Base-by-base conservation (phyloP, 306 rosid genomes). In the Prunus mume region DNA sequence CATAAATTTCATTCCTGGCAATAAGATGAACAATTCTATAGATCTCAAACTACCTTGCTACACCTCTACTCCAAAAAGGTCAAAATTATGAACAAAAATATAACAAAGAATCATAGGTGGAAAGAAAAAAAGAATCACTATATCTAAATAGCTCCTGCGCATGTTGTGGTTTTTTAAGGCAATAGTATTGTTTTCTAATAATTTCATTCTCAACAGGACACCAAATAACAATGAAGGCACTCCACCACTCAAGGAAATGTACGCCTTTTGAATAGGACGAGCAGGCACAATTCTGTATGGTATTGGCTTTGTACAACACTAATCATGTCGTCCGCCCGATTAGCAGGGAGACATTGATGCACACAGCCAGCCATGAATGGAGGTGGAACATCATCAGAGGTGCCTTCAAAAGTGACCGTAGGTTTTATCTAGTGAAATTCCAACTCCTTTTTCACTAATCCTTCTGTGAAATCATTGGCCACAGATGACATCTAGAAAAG, bases 1-100 rank as follows among this genome's bases (percentile, higher is more conserved):
- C 47, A 27, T 63, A 17, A 47, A 52, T 9, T 18, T 9, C 38
- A 15, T 67, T 68, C 73, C 15, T 25, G 67, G 10, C n/a, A 20
- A 41, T 15, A 12, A 30, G 18, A 28, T 11, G 3, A 55, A 49
- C 15, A 63, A 43, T 13, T 57, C 62, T 32, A 43, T 2, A 49
- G 63, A 51, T 47, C 63, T 30, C 22, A 30, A 60, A 56, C 72
- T 27, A 74, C 32, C 54, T 70, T 47, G 63, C 71, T 79, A 71
- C 50, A 70, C 47, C 24, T 58, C 55, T 25, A 58, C 76, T 28
- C 58, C 34, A n/a, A 41, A 72, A 27, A 38, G 22, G 7, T 11
- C 43, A 5, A 74, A 68, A 51, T 13, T 52, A 63, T 69, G 45
- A 73, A 30, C 27, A 41, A 69, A 69, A 51, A 12, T 38, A 50